Percentiles rank a stretch among this genome's conserved stretches.
Evolutionary conservation across 1,139 yeast genomes (phyloP).

Genomic region (Saccharomyces pastorianus): DNA sequence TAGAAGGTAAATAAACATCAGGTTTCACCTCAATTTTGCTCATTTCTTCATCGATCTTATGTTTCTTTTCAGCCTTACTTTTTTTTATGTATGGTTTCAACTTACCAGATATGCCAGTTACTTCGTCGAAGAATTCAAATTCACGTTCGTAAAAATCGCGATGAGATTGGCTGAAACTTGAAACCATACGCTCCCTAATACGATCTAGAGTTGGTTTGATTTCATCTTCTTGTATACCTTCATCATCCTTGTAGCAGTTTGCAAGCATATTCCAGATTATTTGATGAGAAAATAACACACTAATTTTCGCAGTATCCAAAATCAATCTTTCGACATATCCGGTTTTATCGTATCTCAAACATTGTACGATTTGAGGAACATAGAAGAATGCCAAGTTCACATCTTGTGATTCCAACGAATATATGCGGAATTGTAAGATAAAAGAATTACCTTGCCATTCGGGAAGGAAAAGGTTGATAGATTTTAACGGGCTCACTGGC

Average conservation of each 20-base stretch:
- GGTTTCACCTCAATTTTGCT: slow-evolving; percentile 63
- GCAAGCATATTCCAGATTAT: slow-evolving; percentile 98
- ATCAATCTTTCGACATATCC: slow-evolving; percentile 89
- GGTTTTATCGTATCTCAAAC: slow-evolving; percentile 67
- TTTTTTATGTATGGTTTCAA: slow-evolving; percentile 89
- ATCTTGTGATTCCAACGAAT: slow-evolving; percentile 83
- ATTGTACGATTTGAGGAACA: slow-evolving; percentile 96
- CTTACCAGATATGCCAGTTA: slow-evolving; percentile 88
- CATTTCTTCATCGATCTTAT: slow-evolving; percentile 95
- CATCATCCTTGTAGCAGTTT: slow-evolving; percentile 85
- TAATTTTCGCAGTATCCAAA: slow-evolving; percentile 83
- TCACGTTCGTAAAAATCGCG: slow-evolving; percentile 67
- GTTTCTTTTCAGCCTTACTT: slow-evolving; percentile 92
- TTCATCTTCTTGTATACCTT: slow-evolving; percentile 66
- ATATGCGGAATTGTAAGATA: slow-evolving; percentile 78
- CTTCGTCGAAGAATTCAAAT: slow-evolving; percentile 82
- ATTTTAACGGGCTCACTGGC: slow-evolving; percentile 73
- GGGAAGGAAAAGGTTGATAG: slow-evolving; percentile 79
- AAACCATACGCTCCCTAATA: slow-evolving; percentile 60
- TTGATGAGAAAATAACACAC: slow-evolving; percentile 92
- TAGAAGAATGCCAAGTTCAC: slow-evolving; percentile 87
- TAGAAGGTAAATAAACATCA: slow-evolving; percentile 90
- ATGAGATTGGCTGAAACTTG: slow-evolving; percentile 53
- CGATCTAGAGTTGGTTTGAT: slow-evolving; percentile 77
- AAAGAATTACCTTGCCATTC: slow-evolving; percentile 60